Percentiles rank a stretch among this genome's conserved stretches.
Conservation (phyloP, 1,139 yeast genomes). For the Pneumocystis carinii region DNA sequence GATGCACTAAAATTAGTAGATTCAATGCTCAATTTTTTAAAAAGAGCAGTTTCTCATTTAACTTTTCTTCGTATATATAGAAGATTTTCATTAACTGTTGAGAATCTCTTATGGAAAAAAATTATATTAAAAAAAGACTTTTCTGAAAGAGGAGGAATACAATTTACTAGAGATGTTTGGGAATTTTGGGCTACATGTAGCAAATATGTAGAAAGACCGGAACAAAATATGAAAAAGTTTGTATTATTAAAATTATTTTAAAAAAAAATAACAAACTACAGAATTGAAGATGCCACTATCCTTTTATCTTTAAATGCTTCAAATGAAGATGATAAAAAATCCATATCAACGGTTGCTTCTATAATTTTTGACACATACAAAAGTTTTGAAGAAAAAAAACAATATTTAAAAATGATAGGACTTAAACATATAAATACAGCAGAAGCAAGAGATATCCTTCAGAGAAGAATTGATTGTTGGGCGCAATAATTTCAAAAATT, state of each 20-base stretch:
- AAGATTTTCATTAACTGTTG: slow-evolving; percentile 4
- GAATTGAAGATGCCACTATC: background rate
- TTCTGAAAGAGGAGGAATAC: slow-evolving; percentile 7
- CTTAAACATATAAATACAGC: background rate
- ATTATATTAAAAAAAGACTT: slow-evolving; percentile 7
- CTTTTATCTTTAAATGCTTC: background rate
- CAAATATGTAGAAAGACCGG: slow-evolving; percentile 7
- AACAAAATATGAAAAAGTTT: background rate
- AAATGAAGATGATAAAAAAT: background rate
- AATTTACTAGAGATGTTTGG: slow-evolving; percentile 8
- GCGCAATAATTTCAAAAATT: background rate
- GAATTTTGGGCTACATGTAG: slow-evolving; percentile 8
- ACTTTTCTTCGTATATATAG: slow-evolving; percentile 4
- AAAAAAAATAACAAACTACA: background rate
- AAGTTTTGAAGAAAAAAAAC: background rate
- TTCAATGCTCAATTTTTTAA: slow-evolving; percentile 4
- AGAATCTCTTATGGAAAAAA: background rate
- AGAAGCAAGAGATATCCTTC: background rate
- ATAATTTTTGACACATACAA: background rate
- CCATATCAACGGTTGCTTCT: background rate
- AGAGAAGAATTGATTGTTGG: background rate
- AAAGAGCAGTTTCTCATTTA: slow-evolving; percentile 3
- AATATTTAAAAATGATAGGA: background rate
- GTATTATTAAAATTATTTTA: background rate
- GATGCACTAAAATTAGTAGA: slow-evolving; percentile 1